phyloP scores from a whole-genome alignment of 768 basidiomycete genomes.

The Pulveroboletus sp. region DNA sequence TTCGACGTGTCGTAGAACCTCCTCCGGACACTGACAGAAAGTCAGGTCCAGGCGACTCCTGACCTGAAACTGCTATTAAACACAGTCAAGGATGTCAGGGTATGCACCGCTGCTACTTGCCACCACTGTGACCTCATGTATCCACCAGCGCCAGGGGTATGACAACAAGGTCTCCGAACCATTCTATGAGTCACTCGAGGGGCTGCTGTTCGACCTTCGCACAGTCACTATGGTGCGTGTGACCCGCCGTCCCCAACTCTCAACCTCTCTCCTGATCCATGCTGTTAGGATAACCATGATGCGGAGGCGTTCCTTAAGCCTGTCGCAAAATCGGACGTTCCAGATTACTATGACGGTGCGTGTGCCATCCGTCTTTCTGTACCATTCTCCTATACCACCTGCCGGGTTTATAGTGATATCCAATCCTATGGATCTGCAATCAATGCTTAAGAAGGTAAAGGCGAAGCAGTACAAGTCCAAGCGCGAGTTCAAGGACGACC shows the following conservation, averaged over 20 bases:
- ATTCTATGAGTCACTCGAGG: conserved; percentile 93
- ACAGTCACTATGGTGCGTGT: conserved; percentile 60
- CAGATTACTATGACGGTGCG: conserved; percentile 90
- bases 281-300: conserved; percentile 72
- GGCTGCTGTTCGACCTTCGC: conserved; percentile 79
- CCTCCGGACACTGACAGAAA: conserved; percentile 78
- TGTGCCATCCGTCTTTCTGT: conserved; percentile 8
- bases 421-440: conserved; percentile 92
- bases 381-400: conserved; percentile 1
- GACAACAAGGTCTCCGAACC: conserved; percentile 76
- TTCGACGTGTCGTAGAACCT: conserved; percentile 58
- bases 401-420: conserved; percentile 63
- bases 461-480: conserved; percentile 89
- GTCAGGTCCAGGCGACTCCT: conserved; percentile 57
- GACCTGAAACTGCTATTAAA: conserved; percentile 80
- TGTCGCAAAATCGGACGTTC: conserved; percentile 83
- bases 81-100: conserved; percentile 84
- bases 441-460: conserved; percentile 93
- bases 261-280: conserved; percentile 27
- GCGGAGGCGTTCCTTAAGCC: conserved; percentile 92
- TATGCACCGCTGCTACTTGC: conserved; percentile 31
- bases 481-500: conserved; percentile 86
- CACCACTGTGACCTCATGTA: conserved; percentile 18
- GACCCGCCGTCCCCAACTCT: conserved; percentile 10
- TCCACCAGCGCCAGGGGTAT: conserved; percentile 40